Conservation (phyloP, 1,284 basidiomycete genomes). For the Peniophora sp. region DNA sequence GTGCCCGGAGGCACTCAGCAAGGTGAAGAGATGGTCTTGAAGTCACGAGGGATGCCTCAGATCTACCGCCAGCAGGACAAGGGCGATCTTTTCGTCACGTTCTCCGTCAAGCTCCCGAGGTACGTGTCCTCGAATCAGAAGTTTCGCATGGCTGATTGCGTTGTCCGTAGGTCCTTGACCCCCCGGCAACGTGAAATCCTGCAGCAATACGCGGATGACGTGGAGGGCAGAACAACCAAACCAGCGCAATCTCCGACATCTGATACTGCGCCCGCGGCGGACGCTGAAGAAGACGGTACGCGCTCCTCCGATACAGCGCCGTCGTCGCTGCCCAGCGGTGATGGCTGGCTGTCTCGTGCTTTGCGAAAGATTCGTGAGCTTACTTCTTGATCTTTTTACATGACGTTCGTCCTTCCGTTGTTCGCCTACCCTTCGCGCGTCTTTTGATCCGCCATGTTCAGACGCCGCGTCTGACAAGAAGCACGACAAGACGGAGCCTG, state of each 20-base stretch:
- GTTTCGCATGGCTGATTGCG: not conserved
- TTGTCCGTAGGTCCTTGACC: slow-evolving; percentile 60
- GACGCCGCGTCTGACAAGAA: slow-evolving; percentile 1
- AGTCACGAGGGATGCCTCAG: slow-evolving; percentile 78
- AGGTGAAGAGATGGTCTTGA: slow-evolving; percentile 94
- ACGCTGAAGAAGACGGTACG: slow-evolving; percentile 63
- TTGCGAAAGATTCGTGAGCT: slow-evolving; percentile 61
- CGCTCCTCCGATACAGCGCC: slow-evolving; percentile 46
- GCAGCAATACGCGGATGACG: slow-evolving; percentile 88
- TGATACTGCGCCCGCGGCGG: slow-evolving; percentile 12
- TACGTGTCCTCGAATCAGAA: slow-evolving; percentile 28
- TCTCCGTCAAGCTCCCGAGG: slow-evolving; percentile 87
- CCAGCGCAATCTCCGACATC: slow-evolving; percentile 6
- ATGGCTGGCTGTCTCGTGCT: slow-evolving; percentile 61
- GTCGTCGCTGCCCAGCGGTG: slow-evolving; percentile 37
- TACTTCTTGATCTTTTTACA: slow-evolving; percentile 53
- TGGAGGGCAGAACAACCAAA: slow-evolving; percentile 56
- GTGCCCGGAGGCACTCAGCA: slow-evolving; percentile 93
- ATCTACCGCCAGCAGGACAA: slow-evolving; percentile 55
- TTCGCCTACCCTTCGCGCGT: slow-evolving; percentile 17
- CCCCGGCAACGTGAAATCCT: slow-evolving; percentile 81
- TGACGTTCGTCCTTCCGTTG: slow-evolving; percentile 29
- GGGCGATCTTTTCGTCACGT: slow-evolving; percentile 90
- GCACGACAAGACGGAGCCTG: slow-evolving; percentile 1
- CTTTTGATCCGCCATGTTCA: slow-evolving; percentile 9